Evolutionary conservation across 2,329 filamentous ascomycete species (phyloP), one percentile per base, ranked within the genome.

Genomic region (Penicillium sp.): DNA sequence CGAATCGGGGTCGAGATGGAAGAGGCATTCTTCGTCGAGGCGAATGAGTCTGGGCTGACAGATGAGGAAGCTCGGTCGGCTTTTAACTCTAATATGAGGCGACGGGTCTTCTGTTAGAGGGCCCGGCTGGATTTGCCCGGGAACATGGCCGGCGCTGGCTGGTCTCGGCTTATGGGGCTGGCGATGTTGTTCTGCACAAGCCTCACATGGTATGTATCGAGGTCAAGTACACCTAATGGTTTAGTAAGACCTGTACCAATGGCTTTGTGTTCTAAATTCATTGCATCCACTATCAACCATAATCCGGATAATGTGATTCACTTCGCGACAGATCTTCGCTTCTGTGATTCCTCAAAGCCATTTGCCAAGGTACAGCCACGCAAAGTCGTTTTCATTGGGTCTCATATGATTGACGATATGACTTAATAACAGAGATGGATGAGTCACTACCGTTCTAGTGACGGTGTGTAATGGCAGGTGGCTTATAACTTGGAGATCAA

Each of bases 81-180:
- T 2, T 87, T 84, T 68, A 87, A 87, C 62, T 74, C 77, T 19
- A 86, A 87, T 61, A 87, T 87, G 84, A 82, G 75, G 73, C 76
- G 0, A 82, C 78, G 0, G 85, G 84, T 0, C 69, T 86, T 37
- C 74, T 87, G 2, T 79, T 79, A 10, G 79, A 85, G 33, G 79
- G 77, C 0, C 81, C 83, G 1, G 75, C 74, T 19, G 75, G 75
- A 37, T 81, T 80, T 60, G 77, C 77, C 2, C 73, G 75, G 24
- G 72, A 74, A 2, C 74, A 81, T 56, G 78, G 70, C 16, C 68
- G 68, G 75, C 82, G 54, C 68, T 86, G 73, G 85, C 75, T 78
- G 72, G 82, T 77, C 69, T 83, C 73, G 62, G 80, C 70, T 62
- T 87, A 85, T 62, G 77, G 87, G 66, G 75, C 86, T 60, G 76